Evolutionary conservation across 2,329 filamentous ascomycete genomes (phyloP).

Genomic region (Nannizzia gypsea): DNA sequence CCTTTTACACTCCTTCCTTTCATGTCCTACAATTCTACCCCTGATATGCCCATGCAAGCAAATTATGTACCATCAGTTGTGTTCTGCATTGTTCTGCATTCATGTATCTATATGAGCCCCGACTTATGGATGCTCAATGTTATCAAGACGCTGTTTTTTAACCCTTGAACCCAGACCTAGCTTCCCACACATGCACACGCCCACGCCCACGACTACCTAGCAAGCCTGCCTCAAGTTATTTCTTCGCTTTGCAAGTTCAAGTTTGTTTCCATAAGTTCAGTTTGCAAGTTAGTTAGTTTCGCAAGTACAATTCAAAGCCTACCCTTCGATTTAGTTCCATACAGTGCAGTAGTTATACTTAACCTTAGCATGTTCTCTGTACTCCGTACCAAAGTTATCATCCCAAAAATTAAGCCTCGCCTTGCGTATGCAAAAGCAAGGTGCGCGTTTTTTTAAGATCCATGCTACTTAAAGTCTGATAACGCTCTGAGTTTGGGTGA

Average conservation of each 20-base stretch:
- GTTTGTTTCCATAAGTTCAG: not conserved
- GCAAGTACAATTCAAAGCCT: not conserved
- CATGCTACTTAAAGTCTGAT: not conserved
- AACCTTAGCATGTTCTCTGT: not conserved
- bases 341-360: not conserved
- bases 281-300: conserved; percentile 1
- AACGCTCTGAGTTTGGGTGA: not conserved
- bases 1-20: conserved; percentile 6
- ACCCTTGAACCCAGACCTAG: conserved; percentile 2
- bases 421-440: not conserved
- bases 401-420: not conserved
- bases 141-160: conserved; percentile 2
- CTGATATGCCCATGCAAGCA: conserved; percentile 5
- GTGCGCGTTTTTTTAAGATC: not conserved
- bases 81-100: conserved; percentile 7
- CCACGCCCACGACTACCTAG: no score
- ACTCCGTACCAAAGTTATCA: not conserved
- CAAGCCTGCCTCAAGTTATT: not conserved
- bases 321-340: not conserved
- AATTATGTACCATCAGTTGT: conserved; percentile 7
- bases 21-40: not conserved
- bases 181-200: not conserved
- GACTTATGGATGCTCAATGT: not conserved
- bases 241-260: not conserved
- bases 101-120: conserved; percentile 10